Conservation (phyloP, 805 yeast species). For the Sugiyamaella marilandica region DNA sequence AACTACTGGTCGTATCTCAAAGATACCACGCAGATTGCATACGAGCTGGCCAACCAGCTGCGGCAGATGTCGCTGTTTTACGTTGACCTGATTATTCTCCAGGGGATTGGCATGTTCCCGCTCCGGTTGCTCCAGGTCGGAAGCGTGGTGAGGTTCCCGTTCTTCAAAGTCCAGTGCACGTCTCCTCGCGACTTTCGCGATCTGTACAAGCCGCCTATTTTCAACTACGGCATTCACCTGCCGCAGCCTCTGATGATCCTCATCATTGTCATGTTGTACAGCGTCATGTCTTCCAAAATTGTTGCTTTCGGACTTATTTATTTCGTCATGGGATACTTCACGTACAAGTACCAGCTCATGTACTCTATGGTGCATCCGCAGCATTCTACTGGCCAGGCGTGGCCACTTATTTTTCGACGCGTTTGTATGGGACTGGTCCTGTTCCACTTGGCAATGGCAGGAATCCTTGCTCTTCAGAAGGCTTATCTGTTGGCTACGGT, state of each 20-base stretch:
- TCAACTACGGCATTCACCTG: slow-evolving; percentile 83
- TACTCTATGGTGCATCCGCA: slow-evolving; percentile 93
- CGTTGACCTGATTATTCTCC: slow-evolving; percentile 77
- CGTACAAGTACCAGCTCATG: slow-evolving; percentile 83
- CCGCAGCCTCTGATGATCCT: slow-evolving; percentile 89
- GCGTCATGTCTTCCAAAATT: slow-evolving; percentile 85
- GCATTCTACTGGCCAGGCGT: slow-evolving; percentile 93
- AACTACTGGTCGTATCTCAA: slow-evolving; percentile 72
- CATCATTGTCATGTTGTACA: slow-evolving; percentile 78
- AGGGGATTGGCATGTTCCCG: slow-evolving; percentile 86
- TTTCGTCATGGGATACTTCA: slow-evolving; percentile 79
- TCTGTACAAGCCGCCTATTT: slow-evolving; percentile 80
- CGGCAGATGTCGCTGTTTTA: slow-evolving; percentile 79
- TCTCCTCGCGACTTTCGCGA: slow-evolving; percentile 80
- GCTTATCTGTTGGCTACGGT: slow-evolving; percentile 72
- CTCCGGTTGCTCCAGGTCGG: slow-evolving; percentile 80
- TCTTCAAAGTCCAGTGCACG: slow-evolving; percentile 56
- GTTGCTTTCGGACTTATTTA: slow-evolving; percentile 78
- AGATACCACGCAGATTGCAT: slow-evolving; percentile 86
- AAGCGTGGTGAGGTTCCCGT: slow-evolving; percentile 67
- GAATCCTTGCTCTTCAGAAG: slow-evolving; percentile 74
- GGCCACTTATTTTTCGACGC: slow-evolving; percentile 87
- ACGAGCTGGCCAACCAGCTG: slow-evolving; percentile 76
- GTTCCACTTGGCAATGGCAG: slow-evolving; percentile 91
- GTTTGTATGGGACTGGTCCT: slow-evolving; percentile 73